Evolutionary conservation across 225 moss, liverwort and hornwort genomes (phyloP), one percentile per base, ranked within the genome.

Genomic region (Marchantia paleacea): DNA sequence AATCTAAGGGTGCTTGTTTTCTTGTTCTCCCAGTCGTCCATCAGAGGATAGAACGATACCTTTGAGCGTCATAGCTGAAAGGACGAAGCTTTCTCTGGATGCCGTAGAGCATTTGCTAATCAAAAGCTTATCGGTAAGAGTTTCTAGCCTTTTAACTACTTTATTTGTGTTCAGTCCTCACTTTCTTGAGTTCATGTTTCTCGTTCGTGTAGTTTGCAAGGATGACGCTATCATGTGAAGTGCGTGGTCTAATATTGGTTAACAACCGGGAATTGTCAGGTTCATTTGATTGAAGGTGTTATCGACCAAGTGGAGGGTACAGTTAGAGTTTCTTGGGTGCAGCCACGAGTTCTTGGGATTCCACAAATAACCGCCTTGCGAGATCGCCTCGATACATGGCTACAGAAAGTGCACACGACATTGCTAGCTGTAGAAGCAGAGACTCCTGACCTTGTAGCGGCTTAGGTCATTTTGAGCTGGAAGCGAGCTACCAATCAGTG

Each of bases 271-370:
- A 7, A 12, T 55, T 1, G 8, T 83, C 89, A 99, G 95, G 97
- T 95, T 30, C 97, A 99, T 83, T 62, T 99, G 79, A 99, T 99
- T 80, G 97, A 99, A 86, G 97, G 97, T 54, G 97, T 95, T 26
- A 99, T 99, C 82, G 97, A 99, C 86, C 95, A 99, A 91, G 97
- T 95, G 76, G 97, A 99, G 69, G 97, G 95, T 67, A 95, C 97
- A 30, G 95, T 99, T 60, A 85, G 93, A 82, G 95, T 99, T 24
- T 99, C 97, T 48, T 99, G 95, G 95, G 97, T 99, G 54, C 97
- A 99, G 89, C 97, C 97, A 54, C 88, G 95, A 86, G 97, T 99
- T 82, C 91, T 99, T 88, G 97, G 97, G 55, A 89, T 99, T 87
- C 95, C 97, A 82, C 97, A 99, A 84, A 99, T 99, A 75, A 91